Conservation (phyloP, 202 grass and related monocot genomes). For the Setaria viridis region DNA sequence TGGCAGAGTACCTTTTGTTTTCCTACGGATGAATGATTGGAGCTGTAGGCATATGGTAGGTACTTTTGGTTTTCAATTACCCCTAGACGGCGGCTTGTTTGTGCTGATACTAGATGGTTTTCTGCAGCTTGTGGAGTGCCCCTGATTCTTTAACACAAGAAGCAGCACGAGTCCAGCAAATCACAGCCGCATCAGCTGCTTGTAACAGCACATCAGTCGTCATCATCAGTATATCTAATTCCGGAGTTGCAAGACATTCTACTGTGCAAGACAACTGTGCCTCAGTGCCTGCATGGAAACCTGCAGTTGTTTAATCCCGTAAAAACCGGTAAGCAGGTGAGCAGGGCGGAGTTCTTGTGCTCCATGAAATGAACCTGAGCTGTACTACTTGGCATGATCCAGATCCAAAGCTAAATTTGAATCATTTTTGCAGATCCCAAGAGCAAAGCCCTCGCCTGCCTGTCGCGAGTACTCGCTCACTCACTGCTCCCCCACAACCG, state of each 20-base stretch:
- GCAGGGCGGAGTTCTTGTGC: conserved; percentile 37
- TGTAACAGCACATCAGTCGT: not conserved
- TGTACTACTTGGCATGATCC: conserved; percentile 53
- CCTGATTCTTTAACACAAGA: conserved; percentile 42
- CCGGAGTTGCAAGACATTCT: conserved; percentile 47
- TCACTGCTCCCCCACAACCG: conserved; percentile 51
- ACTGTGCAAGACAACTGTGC: conserved; percentile 36
- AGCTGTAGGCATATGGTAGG: conserved; percentile 60
- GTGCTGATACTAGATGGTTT: conserved; percentile 21
- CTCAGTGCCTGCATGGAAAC: conserved; percentile 38
- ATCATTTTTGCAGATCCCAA: conserved; percentile 70
- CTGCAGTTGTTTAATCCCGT: conserved; percentile 40
- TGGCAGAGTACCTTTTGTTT: conserved; percentile 37
- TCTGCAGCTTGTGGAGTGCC: conserved; percentile 38
- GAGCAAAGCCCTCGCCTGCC: conserved; percentile 41
- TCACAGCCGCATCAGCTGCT: not conserved
- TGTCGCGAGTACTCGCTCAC: conserved; percentile 45
- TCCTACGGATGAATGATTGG: conserved; percentile 68
- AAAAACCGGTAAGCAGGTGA: conserved; percentile 38
- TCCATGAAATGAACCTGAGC: conserved; percentile 54
- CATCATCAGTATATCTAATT: not conserved
- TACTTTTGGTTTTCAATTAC: conserved; percentile 48
- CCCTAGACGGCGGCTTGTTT: conserved; percentile 20
- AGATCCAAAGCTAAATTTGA: conserved; percentile 75
- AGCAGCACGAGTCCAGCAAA: conserved; percentile 27